A percentile compares a stretch with the other conserved stretches of the same genome.
Conservation (phyloP, 1,284 basidiomycete genomes). For the Trichosporon faecale region DNA sequence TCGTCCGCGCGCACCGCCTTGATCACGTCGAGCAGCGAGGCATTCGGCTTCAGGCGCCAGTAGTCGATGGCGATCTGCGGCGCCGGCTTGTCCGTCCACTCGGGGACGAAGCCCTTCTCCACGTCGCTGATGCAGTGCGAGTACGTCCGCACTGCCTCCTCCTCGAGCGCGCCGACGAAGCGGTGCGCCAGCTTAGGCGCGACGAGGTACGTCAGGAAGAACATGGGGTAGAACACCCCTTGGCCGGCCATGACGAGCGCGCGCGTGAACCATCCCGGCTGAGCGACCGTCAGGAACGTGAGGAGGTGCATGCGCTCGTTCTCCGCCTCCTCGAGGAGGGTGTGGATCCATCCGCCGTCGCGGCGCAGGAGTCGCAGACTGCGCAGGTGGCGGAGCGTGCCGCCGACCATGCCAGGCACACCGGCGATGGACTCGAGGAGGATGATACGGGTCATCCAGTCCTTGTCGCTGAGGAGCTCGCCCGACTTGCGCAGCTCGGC, state of each 20-base stretch:
- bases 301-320: conserved; percentile 94
- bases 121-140: conserved; percentile 79
- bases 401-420: conserved; percentile 91
- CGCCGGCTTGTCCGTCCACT: conserved; percentile 71
- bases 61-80: conserved; percentile 81
- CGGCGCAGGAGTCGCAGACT: conserved; percentile 80
- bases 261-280: conserved; percentile 75
- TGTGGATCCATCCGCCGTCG: conserved; percentile 83
- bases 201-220: conserved; percentile 80
- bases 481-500: conserved; percentile 69
- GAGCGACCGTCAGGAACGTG: conserved; percentile 82
- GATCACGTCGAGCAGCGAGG: conserved; percentile 80
- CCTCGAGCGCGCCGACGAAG: conserved; percentile 91
- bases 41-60: conserved; percentile 73
- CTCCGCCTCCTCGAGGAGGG: conserved; percentile 86
- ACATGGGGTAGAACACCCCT: conserved; percentile 80
- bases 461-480: conserved; percentile 66
- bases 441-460: conserved; percentile 79
- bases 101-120: conserved; percentile 77
- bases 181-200: conserved; percentile 83
- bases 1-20: conserved; percentile 91
- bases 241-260: conserved; percentile 80
- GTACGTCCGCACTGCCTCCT: conserved; percentile 89
- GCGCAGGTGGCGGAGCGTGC: conserved; percentile 75
- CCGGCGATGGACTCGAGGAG: conserved; percentile 89